Evolutionary conservation across 768 basidiomycete genomes (phyloP).

Genomic region (Panellus pusillus): DNA sequence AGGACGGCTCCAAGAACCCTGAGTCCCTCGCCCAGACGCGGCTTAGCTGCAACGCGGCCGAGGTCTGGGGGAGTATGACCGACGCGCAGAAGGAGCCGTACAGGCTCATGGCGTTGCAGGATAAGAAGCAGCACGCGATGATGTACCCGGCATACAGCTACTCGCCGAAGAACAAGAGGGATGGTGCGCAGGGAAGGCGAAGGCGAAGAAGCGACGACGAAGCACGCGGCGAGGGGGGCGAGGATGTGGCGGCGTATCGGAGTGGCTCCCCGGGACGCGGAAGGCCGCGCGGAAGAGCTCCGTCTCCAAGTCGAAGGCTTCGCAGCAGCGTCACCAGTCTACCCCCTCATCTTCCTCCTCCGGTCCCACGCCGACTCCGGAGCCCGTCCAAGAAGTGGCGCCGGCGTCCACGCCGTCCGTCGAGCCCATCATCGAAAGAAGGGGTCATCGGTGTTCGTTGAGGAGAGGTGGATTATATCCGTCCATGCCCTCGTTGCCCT

Average conservation of each 20-base stretch:
- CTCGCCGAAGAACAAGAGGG: constrained; percentile 14
- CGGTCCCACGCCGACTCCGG: background rate
- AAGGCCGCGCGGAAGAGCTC: no score
- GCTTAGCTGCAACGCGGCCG: constrained; percentile 58
- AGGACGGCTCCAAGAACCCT: constrained; percentile 2
- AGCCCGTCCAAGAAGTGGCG: background rate
- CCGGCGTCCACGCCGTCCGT: background rate
- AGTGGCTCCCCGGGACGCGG: no score
- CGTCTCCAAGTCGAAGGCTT: no score
- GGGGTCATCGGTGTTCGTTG: background rate
- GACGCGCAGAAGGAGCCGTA: constrained; percentile 37
- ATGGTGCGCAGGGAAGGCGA: background rate
- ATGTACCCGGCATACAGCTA: constrained; percentile 52
- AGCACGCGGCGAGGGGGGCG: no score
- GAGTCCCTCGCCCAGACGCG: constrained; percentile 33
- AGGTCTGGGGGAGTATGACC: constrained; percentile 55
- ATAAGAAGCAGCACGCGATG: constrained; percentile 43
- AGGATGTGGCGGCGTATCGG: no score
- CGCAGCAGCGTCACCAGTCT: background rate
- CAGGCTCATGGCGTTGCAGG: constrained; percentile 37
- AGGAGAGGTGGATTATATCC: no score
- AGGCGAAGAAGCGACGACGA: no score
- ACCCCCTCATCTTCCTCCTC: background rate
- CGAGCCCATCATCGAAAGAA: background rate
- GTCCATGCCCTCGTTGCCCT: no score